Base-by-base conservation (phyloP, 768 basidiomycete species). In the Podaxis mareebaensis region DNA sequence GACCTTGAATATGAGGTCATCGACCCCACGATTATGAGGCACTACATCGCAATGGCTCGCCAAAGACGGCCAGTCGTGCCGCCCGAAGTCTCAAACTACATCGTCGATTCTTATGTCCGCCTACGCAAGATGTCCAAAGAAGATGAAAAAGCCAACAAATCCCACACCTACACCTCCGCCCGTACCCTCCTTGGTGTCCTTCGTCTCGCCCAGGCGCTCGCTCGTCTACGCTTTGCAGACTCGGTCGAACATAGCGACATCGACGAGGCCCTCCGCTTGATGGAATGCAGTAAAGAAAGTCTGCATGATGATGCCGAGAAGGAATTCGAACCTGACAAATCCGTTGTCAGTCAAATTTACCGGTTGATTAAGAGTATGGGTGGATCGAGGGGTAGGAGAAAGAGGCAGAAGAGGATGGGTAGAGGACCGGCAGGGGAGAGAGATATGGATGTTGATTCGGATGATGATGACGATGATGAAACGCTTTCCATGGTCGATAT, bases 221-320 rank as follows among this genome's bases (percentile, higher is more conserved):
- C 97, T 0, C 90, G 97, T 17, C 81, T 99, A 28, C 89, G 96
- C 40, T 93, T 90, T 77, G 85, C 91, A 56, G 86, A 90, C 69
- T 78, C 78, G 2, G 97, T 99, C 44, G 88, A 88, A 54, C 86
- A 89, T 61, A 82, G 84, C 42, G 97, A 99, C 72, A 95, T 99
- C 12, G 95, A 99, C 71, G 97, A 99, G 76, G 97, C 97, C 2
- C 80, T 99, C 65, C 88, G 97, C 42, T 79, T 99, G 65, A 99
- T 99, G 96, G 94, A 95, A 64, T 94, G 92, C 68, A 94, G 92
- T 77, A 99, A 99, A 75, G 91, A 93, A 71, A 93, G 90, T 70
- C 78, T 99, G 68, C 81, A 87, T 60, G 93, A 96, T 51, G 93
- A 93, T 11, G 85, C 86, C 20, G 89, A 90, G 48, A 81, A 82